Percentiles rank a stretch among this genome's conserved stretches.
phyloP scores from a whole-genome alignment of 306 rosid genomes.

The Citrullus amarus region DNA sequence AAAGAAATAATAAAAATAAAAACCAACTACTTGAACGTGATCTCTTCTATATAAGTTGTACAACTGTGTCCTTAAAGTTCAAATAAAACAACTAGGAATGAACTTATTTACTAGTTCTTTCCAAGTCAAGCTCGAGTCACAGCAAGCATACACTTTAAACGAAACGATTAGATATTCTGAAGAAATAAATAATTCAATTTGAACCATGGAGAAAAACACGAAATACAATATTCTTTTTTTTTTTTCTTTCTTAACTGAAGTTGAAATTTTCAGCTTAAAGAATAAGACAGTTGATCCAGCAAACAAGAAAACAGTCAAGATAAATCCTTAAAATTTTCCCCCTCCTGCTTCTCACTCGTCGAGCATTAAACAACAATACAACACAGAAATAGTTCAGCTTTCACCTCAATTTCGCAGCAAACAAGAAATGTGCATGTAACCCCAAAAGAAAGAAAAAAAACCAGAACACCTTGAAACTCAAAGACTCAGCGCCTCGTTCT shows the following conservation, averaged over 20 bases:
- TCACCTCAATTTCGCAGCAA: constrained; percentile 10
- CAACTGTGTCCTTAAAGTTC: not conserved
- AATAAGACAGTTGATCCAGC: not conserved
- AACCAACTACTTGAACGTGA: too few species aligned
- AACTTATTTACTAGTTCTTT: not conserved
- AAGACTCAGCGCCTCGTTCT: not conserved
- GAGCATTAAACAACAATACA: not conserved
- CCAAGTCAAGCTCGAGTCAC: not conserved
- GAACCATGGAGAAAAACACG: too few species aligned
- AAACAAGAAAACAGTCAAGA: not conserved
- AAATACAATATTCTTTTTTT: too few species aligned
- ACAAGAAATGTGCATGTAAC: not conserved
- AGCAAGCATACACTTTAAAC: not conserved
- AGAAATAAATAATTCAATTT: not conserved
- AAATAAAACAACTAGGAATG: not conserved
- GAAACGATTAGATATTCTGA: not conserved
- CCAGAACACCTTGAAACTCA: not conserved
- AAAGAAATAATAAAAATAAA: too few species aligned
- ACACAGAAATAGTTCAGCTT: not conserved
- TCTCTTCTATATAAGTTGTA: too few species aligned
- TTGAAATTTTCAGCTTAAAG: not conserved
- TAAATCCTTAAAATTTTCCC: not conserved
- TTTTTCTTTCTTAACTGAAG: not conserved
- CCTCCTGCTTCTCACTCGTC: not conserved
- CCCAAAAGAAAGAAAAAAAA: too few species aligned